Percentiles rank a stretch among this genome's conserved stretches.
Evolutionary conservation across 768 basidiomycete genomes (phyloP).

Genomic region (Trametes gibbosa): DNA sequence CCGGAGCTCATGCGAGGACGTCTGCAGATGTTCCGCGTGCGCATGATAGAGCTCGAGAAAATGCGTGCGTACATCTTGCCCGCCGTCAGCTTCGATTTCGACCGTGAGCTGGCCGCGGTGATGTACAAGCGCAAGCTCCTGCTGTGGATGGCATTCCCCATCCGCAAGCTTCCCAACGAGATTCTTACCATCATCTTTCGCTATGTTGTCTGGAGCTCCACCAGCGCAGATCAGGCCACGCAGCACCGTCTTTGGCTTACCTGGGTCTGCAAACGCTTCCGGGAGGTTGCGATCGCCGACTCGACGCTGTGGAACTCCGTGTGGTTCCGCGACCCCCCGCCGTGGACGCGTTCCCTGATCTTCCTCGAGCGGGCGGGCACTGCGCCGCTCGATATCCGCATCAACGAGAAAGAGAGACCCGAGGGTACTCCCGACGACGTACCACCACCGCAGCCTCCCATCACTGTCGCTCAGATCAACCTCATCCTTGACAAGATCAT

Average conservation of each 20-base stretch:
- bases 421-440: not conserved
- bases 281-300: conserved; percentile 25
- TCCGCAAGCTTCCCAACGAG: conserved; percentile 64
- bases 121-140: conserved; percentile 26
- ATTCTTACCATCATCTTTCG: conserved; percentile 66
- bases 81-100: conserved; percentile 16
- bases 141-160: conserved; percentile 47
- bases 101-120: conserved; percentile 15
- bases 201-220: conserved; percentile 52
- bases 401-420: conserved; percentile 42
- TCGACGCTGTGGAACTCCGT: conserved; percentile 46
- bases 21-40: conserved; percentile 4
- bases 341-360: conserved; percentile 49
- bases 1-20: not conserved
- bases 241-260: conserved; percentile 48
- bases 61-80: conserved; percentile 17
- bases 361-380: conserved; percentile 58
- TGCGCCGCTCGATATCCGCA: conserved; percentile 58
- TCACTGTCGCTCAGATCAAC: conserved; percentile 45
- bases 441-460: conserved; percentile 13
- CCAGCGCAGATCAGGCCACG: conserved; percentile 25
- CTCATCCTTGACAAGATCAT: conserved; percentile 50
- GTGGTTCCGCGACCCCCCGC: conserved; percentile 54
- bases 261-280: conserved; percentile 48
- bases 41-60: conserved; percentile 12